Base-by-base conservation (phyloP, 495 filamentous ascomycete genomes). In the Aeminium ludgeri region DNA sequence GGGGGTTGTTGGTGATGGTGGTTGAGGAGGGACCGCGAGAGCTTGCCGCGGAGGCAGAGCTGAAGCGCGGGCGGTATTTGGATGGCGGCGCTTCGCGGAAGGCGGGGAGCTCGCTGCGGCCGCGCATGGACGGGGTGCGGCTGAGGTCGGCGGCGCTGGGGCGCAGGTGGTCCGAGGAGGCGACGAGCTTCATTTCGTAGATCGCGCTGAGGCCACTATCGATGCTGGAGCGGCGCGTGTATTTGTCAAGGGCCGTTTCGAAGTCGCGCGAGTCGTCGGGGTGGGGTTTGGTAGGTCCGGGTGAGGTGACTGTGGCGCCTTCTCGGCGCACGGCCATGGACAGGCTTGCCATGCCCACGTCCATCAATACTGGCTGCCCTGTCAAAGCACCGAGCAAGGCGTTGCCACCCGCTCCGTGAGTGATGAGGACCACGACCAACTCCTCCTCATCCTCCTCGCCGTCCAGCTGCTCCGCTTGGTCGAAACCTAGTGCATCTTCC, bases 391-490 rank as follows among this genome's bases (percentile, higher is more conserved):
- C 86, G 36, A 96, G 86, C 35, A 99, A 59, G 0, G 89, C 91
- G 60, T 99, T 99, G 60, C 89, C 93, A 36, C 86, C 91, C 10
- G 91, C 91, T n/a, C 87, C 87, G 52, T 99, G 89, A 0, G 91
- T 93, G 37, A 99, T 83, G 10, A 99, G 59, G 20, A 99, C 68
- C n/a, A 99, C 59, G 6, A 96, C 74, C 0, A 81, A 69, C 50
- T 96, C 82, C 3, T 68, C 62, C 18, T 77, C 69, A 2, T 69
- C 62, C 10, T 70, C 65, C 11, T 65, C 60, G 4, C 69, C 62
- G 6, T 54, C 52, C 2, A 53, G 46, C 6, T 46, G 35, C 0
- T 48, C 50, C 25, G 37, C 43, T 30, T 49, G 36, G 8, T 57
- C 44, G 8, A 46, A 38, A 1, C 44, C 44, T 6, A 45, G 47